Evolutionary conservation across 2,329 filamentous ascomycete species (phyloP).

Genomic region (Calonectria montana): DNA sequence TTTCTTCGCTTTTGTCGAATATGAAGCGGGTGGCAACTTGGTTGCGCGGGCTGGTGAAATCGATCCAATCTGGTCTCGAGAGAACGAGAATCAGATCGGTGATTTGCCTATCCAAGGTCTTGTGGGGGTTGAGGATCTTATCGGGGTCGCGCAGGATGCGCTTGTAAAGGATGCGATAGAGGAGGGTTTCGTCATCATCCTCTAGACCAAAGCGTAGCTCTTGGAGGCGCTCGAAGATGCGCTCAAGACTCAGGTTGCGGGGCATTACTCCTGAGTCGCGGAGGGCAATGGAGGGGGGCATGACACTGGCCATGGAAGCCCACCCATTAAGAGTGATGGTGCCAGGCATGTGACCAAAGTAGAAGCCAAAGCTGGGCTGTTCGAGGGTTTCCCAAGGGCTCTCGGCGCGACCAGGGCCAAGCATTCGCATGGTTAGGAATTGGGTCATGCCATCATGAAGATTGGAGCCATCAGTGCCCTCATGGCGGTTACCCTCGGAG

Average conservation of each 20-base stretch:
- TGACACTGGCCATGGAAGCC: constrained; percentile 67
- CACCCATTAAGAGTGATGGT: constrained; percentile 80
- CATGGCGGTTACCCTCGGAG: constrained; percentile 55
- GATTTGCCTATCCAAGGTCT: constrained; percentile 76
- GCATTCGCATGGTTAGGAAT: constrained; percentile 66
- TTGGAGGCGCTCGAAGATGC: constrained; percentile 68
- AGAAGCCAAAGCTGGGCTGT: constrained; percentile 78
- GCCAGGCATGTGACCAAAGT: constrained; percentile 73
- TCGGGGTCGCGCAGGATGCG: constrained; percentile 76
- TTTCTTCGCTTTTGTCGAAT: constrained; percentile 67
- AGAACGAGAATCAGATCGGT: constrained; percentile 77
- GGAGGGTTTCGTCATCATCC: constrained; percentile 67
- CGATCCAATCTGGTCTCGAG: constrained; percentile 77
- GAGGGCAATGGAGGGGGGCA: constrained; percentile 67
- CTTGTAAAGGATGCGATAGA: constrained; percentile 75
- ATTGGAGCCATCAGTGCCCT: constrained; percentile 60
- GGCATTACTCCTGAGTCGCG: constrained; percentile 68
- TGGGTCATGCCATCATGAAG: constrained; percentile 67
- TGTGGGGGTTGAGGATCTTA: constrained; percentile 69
- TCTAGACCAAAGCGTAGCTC: constrained; percentile 68
- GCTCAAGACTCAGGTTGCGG: constrained; percentile 69
- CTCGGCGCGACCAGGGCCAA: constrained; percentile 54
- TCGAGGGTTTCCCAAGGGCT: constrained; percentile 78
- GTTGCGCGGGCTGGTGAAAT: constrained; percentile 76
- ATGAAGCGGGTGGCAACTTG: constrained; percentile 81